phyloP scores from a whole-genome alignment of 2,329 filamentous ascomycete genomes.

The Cladosporium sp. region DNA sequence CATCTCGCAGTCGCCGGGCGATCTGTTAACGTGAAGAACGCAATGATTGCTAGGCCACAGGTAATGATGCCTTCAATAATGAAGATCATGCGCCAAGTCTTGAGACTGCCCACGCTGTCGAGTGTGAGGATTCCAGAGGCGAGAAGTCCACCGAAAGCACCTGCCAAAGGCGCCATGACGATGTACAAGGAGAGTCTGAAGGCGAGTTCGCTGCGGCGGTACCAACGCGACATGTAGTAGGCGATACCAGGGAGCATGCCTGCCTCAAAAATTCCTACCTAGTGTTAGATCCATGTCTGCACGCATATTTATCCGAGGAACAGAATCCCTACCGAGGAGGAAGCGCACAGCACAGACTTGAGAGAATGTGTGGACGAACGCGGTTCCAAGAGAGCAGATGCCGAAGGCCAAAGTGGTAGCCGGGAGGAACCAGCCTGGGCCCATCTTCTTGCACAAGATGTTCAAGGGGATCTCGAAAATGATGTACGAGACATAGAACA shows the following conservation, averaged over 20 bases:
- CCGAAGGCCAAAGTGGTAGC: slow-evolving; percentile 64
- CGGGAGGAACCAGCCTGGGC: slow-evolving; percentile 72
- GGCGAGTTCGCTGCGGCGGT: slow-evolving; percentile 66
- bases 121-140: slow-evolving; percentile 64
- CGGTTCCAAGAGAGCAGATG: slow-evolving; percentile 62
- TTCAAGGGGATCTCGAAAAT: slow-evolving; percentile 71
- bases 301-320: background rate
- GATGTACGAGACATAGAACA: slow-evolving; percentile 71
- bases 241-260: slow-evolving; percentile 74
- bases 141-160: slow-evolving; percentile 70
- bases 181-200: slow-evolving; percentile 70
- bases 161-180: slow-evolving; percentile 69
- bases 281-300: background rate
- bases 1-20: slow-evolving; percentile 68
- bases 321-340: slow-evolving; percentile 51
- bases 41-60: slow-evolving; percentile 57
- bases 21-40: slow-evolving; percentile 68
- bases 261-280: slow-evolving; percentile 63
- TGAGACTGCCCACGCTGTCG: slow-evolving; percentile 58
- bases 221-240: slow-evolving; percentile 74
- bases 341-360: slow-evolving; percentile 65
- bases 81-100: slow-evolving; percentile 70
- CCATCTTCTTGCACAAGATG: slow-evolving; percentile 69
- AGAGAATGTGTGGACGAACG: slow-evolving; percentile 61
- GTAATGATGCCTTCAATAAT: slow-evolving; percentile 71